Conservation (phyloP, 192 early-diverging fungal genomes). For the Umbelopsis isabellina region DNA sequence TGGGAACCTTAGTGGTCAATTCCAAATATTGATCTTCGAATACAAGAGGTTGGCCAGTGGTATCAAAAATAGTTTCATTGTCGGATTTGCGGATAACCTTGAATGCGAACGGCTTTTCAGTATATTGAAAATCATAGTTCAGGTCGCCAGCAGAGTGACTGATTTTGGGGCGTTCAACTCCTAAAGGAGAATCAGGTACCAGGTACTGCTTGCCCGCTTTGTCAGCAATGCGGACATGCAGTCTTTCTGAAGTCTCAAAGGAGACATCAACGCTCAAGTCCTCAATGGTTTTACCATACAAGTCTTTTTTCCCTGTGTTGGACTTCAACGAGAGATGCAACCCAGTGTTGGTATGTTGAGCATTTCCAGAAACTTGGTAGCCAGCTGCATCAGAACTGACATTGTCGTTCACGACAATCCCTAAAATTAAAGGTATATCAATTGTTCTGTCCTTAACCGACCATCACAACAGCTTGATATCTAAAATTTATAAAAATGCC, state of each 20-base stretch:
- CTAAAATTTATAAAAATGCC: too few relatives aligned
- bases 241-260: conserved; percentile 54
- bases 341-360: conserved; percentile 21
- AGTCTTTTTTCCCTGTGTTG: conserved; percentile 9
- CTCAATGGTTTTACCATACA: conserved; percentile 50
- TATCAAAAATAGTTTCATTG: conserved; percentile 47
- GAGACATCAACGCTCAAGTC: conserved; percentile 49
- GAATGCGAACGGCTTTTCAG: conserved; percentile 48
- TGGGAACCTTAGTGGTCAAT: conserved; percentile 57
- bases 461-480: too few relatives aligned
- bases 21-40: conserved; percentile 72
- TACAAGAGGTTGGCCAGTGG: conserved; percentile 47
- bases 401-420: background rate
- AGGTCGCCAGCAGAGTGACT: background rate
- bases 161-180: conserved; percentile 24
- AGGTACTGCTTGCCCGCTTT: conserved; percentile 23
- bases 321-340: conserved; percentile 23
- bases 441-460: too few relatives aligned
- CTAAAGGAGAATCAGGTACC: conserved; percentile 33
- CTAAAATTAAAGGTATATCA: background rate
- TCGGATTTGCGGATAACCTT: conserved; percentile 42
- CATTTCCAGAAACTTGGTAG: conserved; percentile 24
- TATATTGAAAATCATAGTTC: conserved; percentile 32
- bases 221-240: conserved; percentile 50
- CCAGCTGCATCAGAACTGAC: conserved; percentile 21